Evolutionary conservation across 352 stramenopile genomes (phyloP).

Genomic region (Poterioochromonas sp.): DNA sequence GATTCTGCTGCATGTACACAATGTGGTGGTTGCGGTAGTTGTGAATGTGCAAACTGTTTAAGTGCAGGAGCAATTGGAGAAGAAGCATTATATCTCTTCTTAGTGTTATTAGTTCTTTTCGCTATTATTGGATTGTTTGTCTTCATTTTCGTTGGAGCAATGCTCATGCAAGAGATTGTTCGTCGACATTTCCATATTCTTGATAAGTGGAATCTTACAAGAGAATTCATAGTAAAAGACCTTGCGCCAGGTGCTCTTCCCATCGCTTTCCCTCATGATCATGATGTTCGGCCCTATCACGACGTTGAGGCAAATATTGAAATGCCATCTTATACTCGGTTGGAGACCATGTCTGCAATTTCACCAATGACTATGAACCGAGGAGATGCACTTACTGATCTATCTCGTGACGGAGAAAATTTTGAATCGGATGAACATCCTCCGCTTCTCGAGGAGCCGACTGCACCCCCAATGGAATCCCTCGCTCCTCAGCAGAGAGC

Average conservation of each 20-base stretch:
- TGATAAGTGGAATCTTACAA: not conserved
- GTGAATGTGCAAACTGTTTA: slow-evolving; percentile 2
- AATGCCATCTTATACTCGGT: not conserved
- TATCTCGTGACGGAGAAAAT: not conserved
- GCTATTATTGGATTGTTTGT: slow-evolving; percentile 15
- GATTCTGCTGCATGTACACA: not conserved
- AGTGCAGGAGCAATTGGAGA: not conserved
- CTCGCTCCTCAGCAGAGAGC: not conserved
- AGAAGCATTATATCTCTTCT: not conserved
- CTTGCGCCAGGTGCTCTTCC: not conserved
- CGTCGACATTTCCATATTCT: not conserved
- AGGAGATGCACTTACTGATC: not conserved
- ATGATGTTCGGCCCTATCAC: not conserved
- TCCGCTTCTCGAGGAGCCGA: not conserved
- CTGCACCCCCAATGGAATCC: not conserved
- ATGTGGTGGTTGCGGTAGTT: not conserved
- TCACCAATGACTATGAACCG: too few relatives aligned
- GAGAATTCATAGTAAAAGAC: slow-evolving; percentile 10
- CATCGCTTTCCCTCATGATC: not conserved
- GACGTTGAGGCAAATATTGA: not conserved
- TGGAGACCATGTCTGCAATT: too few relatives aligned
- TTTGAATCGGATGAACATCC: not conserved
- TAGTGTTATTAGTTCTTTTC: not conserved
- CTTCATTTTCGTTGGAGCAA: not conserved
- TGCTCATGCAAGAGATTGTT: not conserved